phyloP scores from a whole-genome alignment of 441 rosid species.

The Oxalis stricta region DNA sequence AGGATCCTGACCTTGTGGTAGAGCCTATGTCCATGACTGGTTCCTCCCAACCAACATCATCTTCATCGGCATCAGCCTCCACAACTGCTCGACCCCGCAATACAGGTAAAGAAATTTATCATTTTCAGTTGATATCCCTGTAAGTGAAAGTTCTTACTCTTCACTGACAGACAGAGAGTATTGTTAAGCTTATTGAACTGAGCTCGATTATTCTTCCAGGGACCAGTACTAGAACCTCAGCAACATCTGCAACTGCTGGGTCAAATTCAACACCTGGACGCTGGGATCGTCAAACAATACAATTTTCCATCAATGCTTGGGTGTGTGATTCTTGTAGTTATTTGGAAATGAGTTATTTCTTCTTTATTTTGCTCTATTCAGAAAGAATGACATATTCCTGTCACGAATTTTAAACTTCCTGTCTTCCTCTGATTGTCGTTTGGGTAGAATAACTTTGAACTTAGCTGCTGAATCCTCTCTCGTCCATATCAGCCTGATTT shows the following conservation, averaged over 20 bases:
- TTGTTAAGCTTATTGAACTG: no score
- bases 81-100: slow-evolving; percentile 43
- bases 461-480: no score
- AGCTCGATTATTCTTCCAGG: slow-evolving; percentile 26
- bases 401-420: no score
- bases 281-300: slow-evolving; percentile 84
- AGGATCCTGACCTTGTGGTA: slow-evolving; percentile 83
- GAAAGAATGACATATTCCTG: no score
- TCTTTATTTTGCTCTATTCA: neutral
- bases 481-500: no score
- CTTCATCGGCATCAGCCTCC: slow-evolving; percentile 39
- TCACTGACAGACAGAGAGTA: no score
- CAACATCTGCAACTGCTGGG: slow-evolving; percentile 41
- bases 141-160: neutral
- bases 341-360: neutral
- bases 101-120: slow-evolving; percentile 26
- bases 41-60: slow-evolving; percentile 53
- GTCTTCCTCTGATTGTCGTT: no score
- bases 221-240: slow-evolving; percentile 51
- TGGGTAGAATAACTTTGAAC: no score
- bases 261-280: slow-evolving; percentile 47
- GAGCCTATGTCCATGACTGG: slow-evolving; percentile 58
- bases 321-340: slow-evolving; percentile 20
- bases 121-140: no score
- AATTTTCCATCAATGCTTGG: slow-evolving; percentile 97